Base-by-base conservation (phyloP, 768 basidiomycete species). In the Hydnum rufescens region DNA sequence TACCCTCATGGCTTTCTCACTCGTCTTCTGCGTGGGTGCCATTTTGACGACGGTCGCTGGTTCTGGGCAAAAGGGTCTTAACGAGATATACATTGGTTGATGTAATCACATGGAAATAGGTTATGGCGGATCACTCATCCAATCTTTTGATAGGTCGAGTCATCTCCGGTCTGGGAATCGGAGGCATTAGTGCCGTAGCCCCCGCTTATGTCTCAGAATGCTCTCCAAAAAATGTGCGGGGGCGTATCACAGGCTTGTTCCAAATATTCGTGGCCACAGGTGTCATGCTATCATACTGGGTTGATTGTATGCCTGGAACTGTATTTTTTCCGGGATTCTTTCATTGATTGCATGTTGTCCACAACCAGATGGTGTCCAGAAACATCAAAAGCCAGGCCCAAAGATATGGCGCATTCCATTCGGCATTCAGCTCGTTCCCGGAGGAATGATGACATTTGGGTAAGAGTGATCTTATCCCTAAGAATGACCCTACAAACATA, bases 151-250 rank as follows among this genome's bases (percentile, higher is more conserved):
- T 26, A 47, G 44, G 44, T 26, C 80, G 87, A 53, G 80, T 86
- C 42, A 67, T 88, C 49, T 75, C 80, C 19, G 86, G 87, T 51
- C 42, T 86, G 28, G 87, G 86, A 34, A 79, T 89, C 49, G 87
- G 88, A 58, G 80, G 72, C 4, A 85, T 89, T 58, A 84, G 75
- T 19, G 58, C 79, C n/a, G 80, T 88, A 2, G 78, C 85, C 1
- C 89, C 87, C 3, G 78, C 84, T 0, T 92, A 76, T 60, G 85
- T 89, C 22, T 80, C 82, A 5, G 89, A 92, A 63, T 87, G 85
- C 63, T 73, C 79, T 2, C 89, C 89, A 3, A 90, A 88, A 62
- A 72, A 84, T 22, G 82, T 87, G 4, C 79, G 88, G 55, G 87
- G 86, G 4, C 73, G 82, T 48, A 84, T 89, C 57, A 87, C 83